Base-by-base conservation (phyloP, 305 asterid species). In the Rubia balearica region DNA sequence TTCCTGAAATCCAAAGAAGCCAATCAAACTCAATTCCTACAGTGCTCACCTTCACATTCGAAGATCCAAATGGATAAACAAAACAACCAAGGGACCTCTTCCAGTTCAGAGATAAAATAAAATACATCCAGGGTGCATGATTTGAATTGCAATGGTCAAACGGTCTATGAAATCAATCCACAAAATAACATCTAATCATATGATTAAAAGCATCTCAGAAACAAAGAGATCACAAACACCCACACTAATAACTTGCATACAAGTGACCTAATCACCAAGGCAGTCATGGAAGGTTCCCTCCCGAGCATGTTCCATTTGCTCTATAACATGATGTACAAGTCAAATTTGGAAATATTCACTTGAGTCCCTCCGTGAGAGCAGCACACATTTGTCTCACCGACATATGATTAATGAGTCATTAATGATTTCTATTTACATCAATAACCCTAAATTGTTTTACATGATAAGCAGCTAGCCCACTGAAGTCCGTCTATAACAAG, bases 1-100 rank as follows among this genome's bases (percentile, higher is more conserved):
- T 78, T 81, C 86, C 89, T 85, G 82, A 71, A 12, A 69, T 72
- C 57, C 68, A 61, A 53, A 76, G 55, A 27, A 19, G 30, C 2
- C 33, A 49, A 60, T 49, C 36, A 73, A 65, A 57, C 33, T 45
- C 48, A 51, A 49, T 49, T 64, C 36, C 12, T 17, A 13, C 30
- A 53, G 45, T 10, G 68, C 53, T 7, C 10, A 55, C 14, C 49
- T 62, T 65, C 17, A 71, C 38, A 53, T 51, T 43, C 38, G 21
- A 60, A 55, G 27, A 66, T 24, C 27, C 17, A 33, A 16, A 11
- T 19, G 43, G 64, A 59, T 3, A 53, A 61, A 67, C 30, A 68
- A 67, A 40, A 75, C 30, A 74, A 30, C 61, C 40, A 24, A 42
- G 45, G 5, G 21, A 40, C 4, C 13, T 12, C 53, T 48, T 36